Base-by-base conservation (phyloP, 345 rosid species). In the Aegle marmelos region DNA sequence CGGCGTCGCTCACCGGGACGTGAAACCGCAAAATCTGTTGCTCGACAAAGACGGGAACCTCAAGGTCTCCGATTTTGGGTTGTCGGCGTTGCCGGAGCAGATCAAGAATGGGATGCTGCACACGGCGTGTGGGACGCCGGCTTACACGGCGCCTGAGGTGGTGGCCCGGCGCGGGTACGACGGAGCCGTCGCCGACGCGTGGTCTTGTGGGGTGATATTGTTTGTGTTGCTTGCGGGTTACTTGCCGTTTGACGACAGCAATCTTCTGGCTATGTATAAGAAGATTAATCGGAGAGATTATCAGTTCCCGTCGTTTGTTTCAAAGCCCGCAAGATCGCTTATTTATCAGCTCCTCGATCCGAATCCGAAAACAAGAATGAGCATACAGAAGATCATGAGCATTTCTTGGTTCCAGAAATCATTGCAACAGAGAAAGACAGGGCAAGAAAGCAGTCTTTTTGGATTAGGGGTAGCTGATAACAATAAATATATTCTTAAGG, bases 201-300 rank as follows among this genome's bases (percentile, higher is more conserved):
- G 98, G 98, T 93, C 98, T 9, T 95, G 99, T 31, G 99, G 99
- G 5, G 96, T 95, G 1, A 88, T 95, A 2, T 84, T 93, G 25
- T 93, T 80, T 58, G 85, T 89, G 63, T 54, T 95, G 39, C 77
- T 95, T 22, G 81, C 91, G 0, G 97, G 93, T 16, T 68, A 37
- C 28, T 16, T 90, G 68, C 99, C 99, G 33, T 95, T 91, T 33
- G 90, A 89, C 19, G 91, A 90, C 69, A 73, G 80, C 22, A 93
- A 91, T 76, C 71, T 92, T 31, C 74, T 85, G 9, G 22, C 72
- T 0, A 90, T 95, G 97, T 92, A 85, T 58, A 89, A 76, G 81
- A 92, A 84, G 75, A 87, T 88, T 37, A 84, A 87, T 0, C 70
- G 78, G 31, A 70, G 93, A 78, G 96, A 91, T 0, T 95, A 87